Percentiles rank a stretch among this genome's conserved stretches.
Conservation (phyloP, 371 early-diverging fungal species). For the Zancudomyces culisetae region DNA sequence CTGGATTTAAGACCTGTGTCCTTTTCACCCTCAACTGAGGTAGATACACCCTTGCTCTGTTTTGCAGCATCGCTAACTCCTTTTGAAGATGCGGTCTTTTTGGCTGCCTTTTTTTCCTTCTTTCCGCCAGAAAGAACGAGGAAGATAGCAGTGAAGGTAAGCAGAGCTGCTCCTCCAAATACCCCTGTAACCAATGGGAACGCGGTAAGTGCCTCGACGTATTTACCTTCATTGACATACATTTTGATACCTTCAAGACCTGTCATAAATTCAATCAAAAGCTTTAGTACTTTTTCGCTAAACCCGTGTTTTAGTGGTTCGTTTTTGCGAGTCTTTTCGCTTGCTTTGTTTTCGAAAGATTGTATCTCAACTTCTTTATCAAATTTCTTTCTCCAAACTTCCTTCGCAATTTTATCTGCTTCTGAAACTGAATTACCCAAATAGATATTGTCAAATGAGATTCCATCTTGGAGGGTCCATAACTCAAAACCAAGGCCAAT, state of each 20-base stretch:
- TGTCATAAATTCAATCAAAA: neutral
- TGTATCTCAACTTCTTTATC: constrained; percentile 25
- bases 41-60: no score
- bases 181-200: neutral
- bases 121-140: no score
- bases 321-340: neutral
- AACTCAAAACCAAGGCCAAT: constrained; percentile 80
- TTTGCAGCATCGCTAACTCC: no score
- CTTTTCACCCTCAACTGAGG: no score
- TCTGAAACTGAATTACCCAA: constrained; percentile 43
- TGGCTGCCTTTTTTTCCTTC: no score
- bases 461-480: constrained; percentile 89
- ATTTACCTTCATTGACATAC: neutral
- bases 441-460: constrained; percentile 85
- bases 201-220: neutral
- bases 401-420: constrained; percentile 40
- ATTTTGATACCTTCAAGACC: neutral
- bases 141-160: neutral
- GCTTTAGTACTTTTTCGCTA: no score
- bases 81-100: no score
- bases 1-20: no score
- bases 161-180: neutral
- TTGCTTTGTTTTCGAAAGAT: neutral
- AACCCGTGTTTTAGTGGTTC: no score
- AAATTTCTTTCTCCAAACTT: constrained; percentile 45